phyloP scores from a whole-genome alignment of 306 rosid species.

The Cucumis melo region DNA sequence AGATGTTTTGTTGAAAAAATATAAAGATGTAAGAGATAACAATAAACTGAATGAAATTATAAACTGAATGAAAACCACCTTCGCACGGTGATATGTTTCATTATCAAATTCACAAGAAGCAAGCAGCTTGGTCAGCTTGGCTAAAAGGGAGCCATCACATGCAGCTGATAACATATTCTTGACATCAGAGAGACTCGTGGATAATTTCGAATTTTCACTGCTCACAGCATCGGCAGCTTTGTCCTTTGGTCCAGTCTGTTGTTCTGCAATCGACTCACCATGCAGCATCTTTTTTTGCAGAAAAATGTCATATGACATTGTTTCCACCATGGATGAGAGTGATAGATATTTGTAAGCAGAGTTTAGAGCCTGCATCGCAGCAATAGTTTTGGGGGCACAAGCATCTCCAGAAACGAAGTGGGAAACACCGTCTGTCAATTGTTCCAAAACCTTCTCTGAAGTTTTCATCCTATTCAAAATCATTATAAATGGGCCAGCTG shows the following conservation, averaged over 20 bases:
- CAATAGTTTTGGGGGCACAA: constrained; percentile 18
- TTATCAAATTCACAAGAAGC: constrained; percentile 32
- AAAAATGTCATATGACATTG: constrained; percentile 67
- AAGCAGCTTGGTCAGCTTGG: constrained; percentile 48
- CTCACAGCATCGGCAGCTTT: constrained; percentile 23
- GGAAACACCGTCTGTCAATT: constrained; percentile 34
- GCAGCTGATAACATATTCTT: constrained; percentile 49
- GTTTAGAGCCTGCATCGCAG: constrained; percentile 35
- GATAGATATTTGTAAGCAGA: constrained; percentile 48
- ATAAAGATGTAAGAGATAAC: background rate
- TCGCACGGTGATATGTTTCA: constrained; percentile 34
- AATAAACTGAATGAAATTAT: background rate
- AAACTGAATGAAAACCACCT: constrained; percentile 34
- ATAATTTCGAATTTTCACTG: constrained; percentile 29
- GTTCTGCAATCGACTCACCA: constrained; percentile 45
- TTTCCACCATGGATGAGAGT: constrained; percentile 55
- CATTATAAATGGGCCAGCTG: constrained; percentile 46
- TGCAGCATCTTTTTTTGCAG: constrained; percentile 68
- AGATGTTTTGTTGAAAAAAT: background rate
- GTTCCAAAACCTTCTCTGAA: constrained; percentile 45
- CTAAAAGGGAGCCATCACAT: constrained; percentile 44
- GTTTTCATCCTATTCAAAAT: constrained; percentile 48
- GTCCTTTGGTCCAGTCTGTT: constrained; percentile 36
- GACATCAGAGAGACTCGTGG: constrained; percentile 18
- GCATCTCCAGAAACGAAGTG: constrained; percentile 20